Percentiles rank a stretch among this genome's conserved stretches.
Evolutionary conservation across 805 yeast genomes (phyloP).

Genomic region (Hanseniaspora guilliermondii): DNA sequence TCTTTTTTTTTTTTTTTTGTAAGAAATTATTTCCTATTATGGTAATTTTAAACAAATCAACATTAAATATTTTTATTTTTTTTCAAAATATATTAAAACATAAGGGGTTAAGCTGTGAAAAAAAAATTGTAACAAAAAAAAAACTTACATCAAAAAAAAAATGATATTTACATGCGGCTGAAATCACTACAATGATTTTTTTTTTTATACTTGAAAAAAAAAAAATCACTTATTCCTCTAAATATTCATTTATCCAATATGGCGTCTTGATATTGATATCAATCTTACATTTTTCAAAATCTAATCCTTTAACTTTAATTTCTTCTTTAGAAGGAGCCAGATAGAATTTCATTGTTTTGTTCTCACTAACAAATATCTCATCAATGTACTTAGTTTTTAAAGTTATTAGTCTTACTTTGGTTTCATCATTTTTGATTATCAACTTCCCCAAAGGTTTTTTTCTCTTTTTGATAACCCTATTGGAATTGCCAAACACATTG

Average conservation of each 20-base stretch:
- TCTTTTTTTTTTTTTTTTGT: not conserved
- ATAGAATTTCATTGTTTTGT: constrained; percentile 25
- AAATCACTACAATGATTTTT: not conserved
- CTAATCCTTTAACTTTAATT: not conserved
- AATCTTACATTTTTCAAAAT: constrained; percentile 12
- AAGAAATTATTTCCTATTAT: not conserved
- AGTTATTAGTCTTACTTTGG: constrained; percentile 47
- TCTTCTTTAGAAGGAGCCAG: constrained; percentile 21
- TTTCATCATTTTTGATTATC: constrained; percentile 41
- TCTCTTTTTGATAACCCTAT: constrained; percentile 22
- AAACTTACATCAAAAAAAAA: not conserved
- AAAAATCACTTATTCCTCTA: constrained; percentile 1
- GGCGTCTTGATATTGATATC: constrained; percentile 21
- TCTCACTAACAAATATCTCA: constrained; percentile 19
- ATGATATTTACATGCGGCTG: not conserved
- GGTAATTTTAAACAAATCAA: not conserved
- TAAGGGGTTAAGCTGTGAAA: not conserved
- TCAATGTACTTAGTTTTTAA: constrained; percentile 36
- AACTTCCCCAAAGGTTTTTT: constrained; percentile 50
- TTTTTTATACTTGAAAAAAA: too few species aligned
- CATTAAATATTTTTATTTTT: not conserved
- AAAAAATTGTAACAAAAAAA: not conserved
- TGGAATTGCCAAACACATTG: constrained; percentile 34
- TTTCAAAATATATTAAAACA: not conserved
- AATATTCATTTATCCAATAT: constrained; percentile 20